Evolutionary conservation across 495 filamentous ascomycete genomes (phyloP), one percentile per base, ranked within the genome.

Genomic region (Xylaria longipes): DNA sequence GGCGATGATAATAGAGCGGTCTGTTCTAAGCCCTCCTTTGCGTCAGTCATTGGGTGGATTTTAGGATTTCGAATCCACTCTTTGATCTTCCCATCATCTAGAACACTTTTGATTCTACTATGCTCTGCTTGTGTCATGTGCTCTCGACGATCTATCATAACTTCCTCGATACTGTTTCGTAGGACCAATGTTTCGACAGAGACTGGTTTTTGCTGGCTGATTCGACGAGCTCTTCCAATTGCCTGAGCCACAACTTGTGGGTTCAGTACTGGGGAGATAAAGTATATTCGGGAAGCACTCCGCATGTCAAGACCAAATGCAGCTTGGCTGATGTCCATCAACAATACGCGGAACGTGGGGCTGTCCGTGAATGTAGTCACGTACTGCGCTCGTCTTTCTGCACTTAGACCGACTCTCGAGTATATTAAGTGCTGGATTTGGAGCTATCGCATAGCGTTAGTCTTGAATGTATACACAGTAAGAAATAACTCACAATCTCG

Each of bases 271-370:
- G 95, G 95, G 69, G 93, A 97, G 71, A 97, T 86, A 74, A 98
- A 97, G 83, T 92, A 97, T n/a, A 98, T 91, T 0, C 95, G 86
- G 0, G 90, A 94, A 5, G 96, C 95, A 41, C 88, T 88, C 27
- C 89, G 88, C 76, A 98, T 89, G 74, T 97, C 93, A 0, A 98
- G 84, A 0, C 95, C 95, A 70, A 93, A 93, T 3, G 95, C 94
- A 20, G 94, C 94, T 77, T 96, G 92, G 3, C 86, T 87, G 27
- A 97, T 88, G 76, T 97, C 93, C 93, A 98, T 98, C 5, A 98
- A 84, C 0, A 98, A 82, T 0, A 98, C 92, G 0, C 83, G 79
- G 73, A 88, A 89, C 39, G 80, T 82, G 2, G 87, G 82, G 11
- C 87, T 89, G 39, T 89, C 82, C 71, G 93, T 93, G 81, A 98